phyloP scores from a whole-genome alignment of 441 rosid genomes.

The Rhodomyrtus psidioides region DNA sequence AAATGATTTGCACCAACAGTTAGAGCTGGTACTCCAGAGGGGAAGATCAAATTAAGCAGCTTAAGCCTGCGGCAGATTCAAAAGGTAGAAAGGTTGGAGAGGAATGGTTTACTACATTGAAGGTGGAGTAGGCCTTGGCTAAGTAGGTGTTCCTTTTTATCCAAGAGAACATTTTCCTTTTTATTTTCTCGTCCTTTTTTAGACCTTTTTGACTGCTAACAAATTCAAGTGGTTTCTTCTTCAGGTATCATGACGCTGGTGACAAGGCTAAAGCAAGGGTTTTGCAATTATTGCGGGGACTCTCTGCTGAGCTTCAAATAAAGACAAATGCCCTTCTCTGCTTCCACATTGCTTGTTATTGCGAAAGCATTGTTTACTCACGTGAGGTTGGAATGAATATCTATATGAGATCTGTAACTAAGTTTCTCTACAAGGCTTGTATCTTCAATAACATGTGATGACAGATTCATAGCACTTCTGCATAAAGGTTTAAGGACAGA shows the following conservation, averaged over 20 bases:
- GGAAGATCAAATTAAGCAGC: slow-evolving; percentile 92
- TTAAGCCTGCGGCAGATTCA: slow-evolving; percentile 80
- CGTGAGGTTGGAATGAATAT: slow-evolving; percentile 56
- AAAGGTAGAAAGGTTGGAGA: slow-evolving; percentile 97
- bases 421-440: not conserved
- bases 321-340: slow-evolving; percentile 78
- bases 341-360: slow-evolving; percentile 86
- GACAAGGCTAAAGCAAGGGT: slow-evolving; percentile 70
- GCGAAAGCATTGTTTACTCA: slow-evolving; percentile 88
- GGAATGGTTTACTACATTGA: slow-evolving; percentile 89
- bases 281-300: slow-evolving; percentile 73
- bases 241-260: slow-evolving; percentile 85
- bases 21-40: slow-evolving; percentile 91
- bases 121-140: slow-evolving; percentile 75
- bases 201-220: not conserved
- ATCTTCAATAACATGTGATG: not conserved
- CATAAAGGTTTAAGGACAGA: not conserved
- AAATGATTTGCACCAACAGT: slow-evolving; percentile 68
- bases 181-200: no score
- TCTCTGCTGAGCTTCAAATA: slow-evolving; percentile 76
- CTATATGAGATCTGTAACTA: not conserved
- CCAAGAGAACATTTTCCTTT: not conserved
- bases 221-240: slow-evolving; percentile 2
- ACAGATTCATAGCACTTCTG: not conserved
- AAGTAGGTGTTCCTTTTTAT: slow-evolving; percentile 55